These are phyloP conservation scores for Taxillus chinensis DNA, from an alignment of 164 flowering plant genomes.

Conservation along the genomic window DNA sequence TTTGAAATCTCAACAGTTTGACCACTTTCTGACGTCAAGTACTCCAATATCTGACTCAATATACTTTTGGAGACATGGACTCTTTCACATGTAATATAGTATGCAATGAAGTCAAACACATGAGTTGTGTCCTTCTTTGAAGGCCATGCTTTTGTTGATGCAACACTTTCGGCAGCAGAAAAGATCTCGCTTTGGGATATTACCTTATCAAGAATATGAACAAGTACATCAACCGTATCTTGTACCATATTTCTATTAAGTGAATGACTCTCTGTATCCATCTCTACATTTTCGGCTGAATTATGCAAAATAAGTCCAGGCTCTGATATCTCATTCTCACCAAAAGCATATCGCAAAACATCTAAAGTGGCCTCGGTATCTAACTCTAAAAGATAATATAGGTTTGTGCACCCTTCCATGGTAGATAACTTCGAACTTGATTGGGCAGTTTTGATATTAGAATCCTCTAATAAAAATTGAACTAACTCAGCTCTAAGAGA, in stretches of 20 bases:
- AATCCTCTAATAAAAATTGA: slow-evolving; percentile 60
- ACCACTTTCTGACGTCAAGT: slow-evolving; percentile 42
- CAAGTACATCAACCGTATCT: slow-evolving; percentile 47
- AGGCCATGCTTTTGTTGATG: slow-evolving; percentile 52
- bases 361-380: slow-evolving; percentile 90
- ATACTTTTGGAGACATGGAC: slow-evolving; percentile 47
- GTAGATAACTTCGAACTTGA: slow-evolving; percentile 20
- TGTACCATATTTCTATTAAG: slow-evolving; percentile 37
- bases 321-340: slow-evolving; percentile 30
- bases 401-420: slow-evolving; percentile 31
- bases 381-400: slow-evolving; percentile 61
- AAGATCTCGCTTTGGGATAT: slow-evolving; percentile 21
- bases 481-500: slow-evolving; percentile 70
- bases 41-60: slow-evolving; percentile 54
- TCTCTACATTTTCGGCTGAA: slow-evolving; percentile 18
- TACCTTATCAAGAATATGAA: slow-evolving; percentile 39
- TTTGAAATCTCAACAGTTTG: slow-evolving; percentile 19
- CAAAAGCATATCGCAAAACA: slow-evolving; percentile 69
- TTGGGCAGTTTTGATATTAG: slow-evolving; percentile 28
- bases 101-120: slow-evolving; percentile 67
- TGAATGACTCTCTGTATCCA: slow-evolving; percentile 16
- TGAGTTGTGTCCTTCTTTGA: slow-evolving; percentile 54
- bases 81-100: slow-evolving; percentile 46
- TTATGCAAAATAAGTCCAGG: slow-evolving; percentile 17
- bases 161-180: slow-evolving; percentile 20